Conservation (phyloP, 176 grass and related monocot species). For the Oryza punctata region DNA sequence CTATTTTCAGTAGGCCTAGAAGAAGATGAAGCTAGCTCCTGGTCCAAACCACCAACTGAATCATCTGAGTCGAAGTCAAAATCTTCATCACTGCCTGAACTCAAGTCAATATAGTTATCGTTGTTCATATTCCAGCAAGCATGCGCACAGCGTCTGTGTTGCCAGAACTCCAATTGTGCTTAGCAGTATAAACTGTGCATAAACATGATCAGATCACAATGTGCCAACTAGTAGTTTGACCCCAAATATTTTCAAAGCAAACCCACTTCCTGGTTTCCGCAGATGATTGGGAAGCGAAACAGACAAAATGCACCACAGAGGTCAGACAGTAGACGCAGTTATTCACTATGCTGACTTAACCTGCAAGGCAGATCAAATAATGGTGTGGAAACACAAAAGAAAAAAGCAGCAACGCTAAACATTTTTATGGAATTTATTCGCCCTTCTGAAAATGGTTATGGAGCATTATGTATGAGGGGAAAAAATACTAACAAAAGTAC, state of each 20-base stretch:
- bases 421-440: neutral
- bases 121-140: conserved; percentile 44
- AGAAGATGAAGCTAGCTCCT: conserved; percentile 26
- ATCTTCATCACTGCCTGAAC: conserved; percentile 56
- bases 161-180: conserved; percentile 2
- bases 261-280: neutral
- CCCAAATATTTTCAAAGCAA: conserved; percentile 15
- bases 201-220: conserved; percentile 21
- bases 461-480: neutral
- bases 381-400: neutral
- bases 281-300: conserved; percentile 24
- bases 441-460: neutral
- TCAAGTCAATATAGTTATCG: conserved; percentile 40
- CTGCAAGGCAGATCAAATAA: conserved; percentile 37
- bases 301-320: neutral
- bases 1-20: conserved; percentile 30
- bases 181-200: conserved; percentile 16
- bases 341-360: conserved; percentile 13
- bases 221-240: neutral
- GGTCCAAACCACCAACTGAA: conserved; percentile 16
- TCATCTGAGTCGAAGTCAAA: conserved; percentile 36
- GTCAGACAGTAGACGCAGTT: neutral
- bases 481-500: conserved; percentile 15
- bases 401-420: neutral
- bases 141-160: conserved; percentile 8